These are phyloP conservation scores for slime mould (Dictyostelium discoideum) DNA, from an alignment of 78 protist genomes.

Conservation along the genomic window DNA sequence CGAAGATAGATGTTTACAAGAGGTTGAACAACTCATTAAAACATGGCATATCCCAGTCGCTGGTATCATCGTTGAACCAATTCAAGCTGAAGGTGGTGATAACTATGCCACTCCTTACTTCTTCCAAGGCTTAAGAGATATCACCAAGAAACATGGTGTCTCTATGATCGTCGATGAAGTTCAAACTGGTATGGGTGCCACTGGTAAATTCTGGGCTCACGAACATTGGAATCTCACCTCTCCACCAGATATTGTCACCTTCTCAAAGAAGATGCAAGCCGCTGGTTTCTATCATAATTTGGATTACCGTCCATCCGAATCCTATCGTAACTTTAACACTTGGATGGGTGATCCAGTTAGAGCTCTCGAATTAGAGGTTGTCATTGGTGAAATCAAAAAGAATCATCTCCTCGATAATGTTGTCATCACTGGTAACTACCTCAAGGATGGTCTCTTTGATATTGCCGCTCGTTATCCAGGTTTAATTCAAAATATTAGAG, in stretches of 20 bases:
- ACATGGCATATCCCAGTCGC: conserved; percentile 77
- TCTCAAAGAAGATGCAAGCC: conserved; percentile 89
- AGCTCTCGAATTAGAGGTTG: conserved; percentile 75
- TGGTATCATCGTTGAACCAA: conserved; percentile 89
- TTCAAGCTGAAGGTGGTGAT: conserved; percentile 92
- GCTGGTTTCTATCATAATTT: conserved; percentile 86
- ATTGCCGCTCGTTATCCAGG: conserved; percentile 22
- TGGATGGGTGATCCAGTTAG: conserved; percentile 92
- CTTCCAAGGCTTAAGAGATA: conserved; percentile 78
- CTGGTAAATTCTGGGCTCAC: conserved; percentile 92
- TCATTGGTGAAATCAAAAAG: conserved; percentile 60
- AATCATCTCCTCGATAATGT: conserved; percentile 81
- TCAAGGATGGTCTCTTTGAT: conserved; percentile 53
- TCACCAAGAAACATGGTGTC: conserved; percentile 76
- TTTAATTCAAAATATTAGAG: conserved; percentile 82
- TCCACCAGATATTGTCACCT: conserved; percentile 93
- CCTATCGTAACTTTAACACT: conserved; percentile 88
- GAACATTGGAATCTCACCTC: conserved; percentile 86
- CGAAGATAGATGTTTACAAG: conserved; percentile 85
- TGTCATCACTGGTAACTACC: conserved; percentile 82
- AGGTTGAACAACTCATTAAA: conserved; percentile 80
- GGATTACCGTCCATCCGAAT: conserved; percentile 72
- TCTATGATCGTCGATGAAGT: conserved; percentile 90
- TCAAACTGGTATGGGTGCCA: conserved; percentile 90
- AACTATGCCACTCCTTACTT: conserved; percentile 84